Base-by-base conservation (phyloP, 1,139 yeast genomes). In the Eremothecium cymbalariae region DNA sequence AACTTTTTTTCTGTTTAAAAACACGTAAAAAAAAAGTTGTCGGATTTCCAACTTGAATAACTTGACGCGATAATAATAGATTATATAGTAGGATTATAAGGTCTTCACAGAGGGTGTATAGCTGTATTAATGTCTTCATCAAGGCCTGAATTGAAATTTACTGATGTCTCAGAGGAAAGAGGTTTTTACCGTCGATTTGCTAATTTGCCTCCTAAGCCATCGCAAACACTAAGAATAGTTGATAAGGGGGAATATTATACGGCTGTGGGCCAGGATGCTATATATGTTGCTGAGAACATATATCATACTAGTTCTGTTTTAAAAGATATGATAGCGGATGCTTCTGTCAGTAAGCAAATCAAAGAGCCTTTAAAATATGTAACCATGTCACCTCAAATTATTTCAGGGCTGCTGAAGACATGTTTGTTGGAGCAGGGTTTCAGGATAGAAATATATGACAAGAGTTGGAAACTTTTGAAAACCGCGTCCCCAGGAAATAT, bases 401-500 rank as follows among this genome's bases (percentile, higher is more conserved):
- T 86, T 40, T 62, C 74, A 17, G 75, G 71, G 37, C 72, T 86
- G 33, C 61, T 88, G 45, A 73, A 72, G 41, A 72, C 70, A 41
- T 76, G 84, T 34, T 65, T 90, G 24, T 65, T 85, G 31, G 84
- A 78, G 34, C 67, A 70, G 34, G 85, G 85, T n/a, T 63, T 66
- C 42, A 84, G 84, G 54, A 72, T 90, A 18, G 95, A 88, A 53
- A 70, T 90, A 16, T 88, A 79, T 53, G 74, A 68, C 31, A 60
- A 59, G 28, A 49, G 51, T 4, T 85, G 94, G 78, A 65, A 64
- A 31, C 53, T 81, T 34, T 42, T 70, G 19, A 70, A 70, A 41
- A 62, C 70, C 33, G 96, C 94, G 1, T 80, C 95, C 1, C 96
- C 97, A 1, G 98, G 98, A 4, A 88, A 90, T 55, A 64, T 86